Evolutionary conservation across 805 yeast species (phyloP), one percentile per base, ranked within the genome.

Genomic region (Candida verbasci): DNA sequence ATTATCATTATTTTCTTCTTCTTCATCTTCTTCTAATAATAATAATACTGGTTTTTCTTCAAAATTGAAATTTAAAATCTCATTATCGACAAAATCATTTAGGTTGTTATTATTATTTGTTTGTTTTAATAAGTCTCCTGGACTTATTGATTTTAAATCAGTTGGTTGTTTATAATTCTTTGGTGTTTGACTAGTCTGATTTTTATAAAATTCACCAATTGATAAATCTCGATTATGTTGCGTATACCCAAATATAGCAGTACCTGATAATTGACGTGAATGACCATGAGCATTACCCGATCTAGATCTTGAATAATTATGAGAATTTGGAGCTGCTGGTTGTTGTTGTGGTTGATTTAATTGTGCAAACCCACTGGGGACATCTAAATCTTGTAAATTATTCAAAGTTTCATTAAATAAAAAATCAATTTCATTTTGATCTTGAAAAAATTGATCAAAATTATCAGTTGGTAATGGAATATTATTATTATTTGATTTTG

Each of bases 201-300:
- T 28, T 18, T 15, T 30, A 29, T 44, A 51, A 8, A 55, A 28
- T 45, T 52, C 52, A 6, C 79, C 73, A 30, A 83, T 70, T 2
- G 85, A 76, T 24, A 83, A 55, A 31, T 78, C 82, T 40, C 76
- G 74, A 41, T 71, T 70, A 53, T 83, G 89, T 31, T 76, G 78
- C 7, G 70, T 62, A 46, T 74, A 83, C 0, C 94, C 94, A 56
- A 84, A 84, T 18, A 84, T 83, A 2, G 85, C 91, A 3, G 91
- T 81, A 10, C 94, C 94, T 62, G 88, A 81, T 14, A 75, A 67
- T 40, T 78, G 76, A 45, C 86, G 72, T 36, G 71, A 58, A 52
- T 83, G 91, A 43, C 53, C 33, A 45, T 86, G 72, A 37, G 71
- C 58, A 52, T 83, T 91, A 43, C 53, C 33, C 18, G 34, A 14